These are phyloP conservation scores for Apium graveolens DNA, from an alignment of 129 eudicot species.

Conservation along the genomic window DNA sequence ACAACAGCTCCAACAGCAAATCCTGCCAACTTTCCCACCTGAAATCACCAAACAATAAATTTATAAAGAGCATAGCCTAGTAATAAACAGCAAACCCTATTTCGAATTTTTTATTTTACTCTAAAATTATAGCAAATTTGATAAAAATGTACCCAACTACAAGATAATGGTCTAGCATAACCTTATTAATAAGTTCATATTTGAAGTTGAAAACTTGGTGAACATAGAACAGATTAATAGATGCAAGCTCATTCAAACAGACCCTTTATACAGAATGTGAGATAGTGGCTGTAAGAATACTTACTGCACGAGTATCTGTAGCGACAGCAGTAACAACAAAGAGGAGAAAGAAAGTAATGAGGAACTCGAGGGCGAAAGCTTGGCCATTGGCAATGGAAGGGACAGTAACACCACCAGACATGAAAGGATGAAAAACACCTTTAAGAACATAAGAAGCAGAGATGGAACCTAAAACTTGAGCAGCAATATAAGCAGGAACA, in stretches of 20 bases:
- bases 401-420: conserved; percentile 82
- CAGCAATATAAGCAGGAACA: conserved; percentile 73
- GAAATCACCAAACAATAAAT: not conserved
- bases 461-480: conserved; percentile 71
- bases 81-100: not conserved
- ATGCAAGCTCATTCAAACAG: not conserved
- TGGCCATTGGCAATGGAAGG: conserved; percentile 65
- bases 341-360: conserved; percentile 67
- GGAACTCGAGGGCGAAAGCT: conserved; percentile 79
- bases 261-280: not conserved
- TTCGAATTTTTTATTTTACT: not conserved
- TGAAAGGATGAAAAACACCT: conserved; percentile 63
- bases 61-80: not conserved
- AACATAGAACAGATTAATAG: not conserved
- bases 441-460: conserved; percentile 79
- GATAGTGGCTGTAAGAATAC: not conserved
- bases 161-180: not conserved
- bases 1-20: conserved; percentile 92
- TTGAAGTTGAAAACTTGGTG: no score
- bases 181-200: no score
- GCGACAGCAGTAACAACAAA: conserved; percentile 92
- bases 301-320: conserved; percentile 86
- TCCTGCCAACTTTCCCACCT: conserved; percentile 93
- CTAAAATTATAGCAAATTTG: not conserved
- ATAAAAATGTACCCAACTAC: not conserved